phyloP scores from a whole-genome alignment of 2,329 filamentous ascomycete species.

The Fusarium coicis region DNA sequence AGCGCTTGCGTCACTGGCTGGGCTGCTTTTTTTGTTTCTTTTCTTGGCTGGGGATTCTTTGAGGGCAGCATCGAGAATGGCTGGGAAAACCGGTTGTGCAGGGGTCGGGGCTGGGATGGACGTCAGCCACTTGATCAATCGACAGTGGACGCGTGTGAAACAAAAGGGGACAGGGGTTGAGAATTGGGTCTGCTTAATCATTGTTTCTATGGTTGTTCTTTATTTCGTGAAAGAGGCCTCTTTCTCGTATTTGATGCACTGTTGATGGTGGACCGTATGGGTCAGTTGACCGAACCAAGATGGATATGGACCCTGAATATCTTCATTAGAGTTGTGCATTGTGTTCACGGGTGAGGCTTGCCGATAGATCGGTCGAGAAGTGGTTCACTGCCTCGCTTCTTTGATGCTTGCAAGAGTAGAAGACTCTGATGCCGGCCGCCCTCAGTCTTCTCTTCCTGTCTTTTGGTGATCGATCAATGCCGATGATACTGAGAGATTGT shows the following conservation, averaged over 20 bases:
- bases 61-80: slow-evolving; percentile 2
- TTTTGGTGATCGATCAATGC: background rate
- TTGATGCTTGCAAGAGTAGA: background rate
- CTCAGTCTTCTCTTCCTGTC: background rate
- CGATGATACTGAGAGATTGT: background rate
- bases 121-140: slow-evolving; percentile 29
- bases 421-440: background rate
- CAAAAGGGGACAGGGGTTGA: background rate
- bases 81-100: slow-evolving; percentile 36
- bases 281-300: background rate
- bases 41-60: slow-evolving; percentile 7
- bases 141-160: slow-evolving; percentile 29
- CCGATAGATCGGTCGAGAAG: background rate
- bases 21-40: slow-evolving; percentile 11
- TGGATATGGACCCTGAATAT: slow-evolving; percentile 30
- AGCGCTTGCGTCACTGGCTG: slow-evolving; percentile 37
- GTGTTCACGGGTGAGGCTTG: background rate
- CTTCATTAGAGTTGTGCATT: slow-evolving; percentile 11
- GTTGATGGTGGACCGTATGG: slow-evolving; percentile 7
- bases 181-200: slow-evolving; percentile 11
- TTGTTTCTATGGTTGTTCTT: slow-evolving; percentile 25
- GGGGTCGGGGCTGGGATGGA: slow-evolving; percentile 8
- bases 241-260: slow-evolving; percentile 21
- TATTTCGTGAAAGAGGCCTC: slow-evolving; percentile 25
- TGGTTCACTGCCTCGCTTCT: background rate